Base-by-base conservation (phyloP, 1,139 yeast species). In the Debaryomyces sp. region DNA sequence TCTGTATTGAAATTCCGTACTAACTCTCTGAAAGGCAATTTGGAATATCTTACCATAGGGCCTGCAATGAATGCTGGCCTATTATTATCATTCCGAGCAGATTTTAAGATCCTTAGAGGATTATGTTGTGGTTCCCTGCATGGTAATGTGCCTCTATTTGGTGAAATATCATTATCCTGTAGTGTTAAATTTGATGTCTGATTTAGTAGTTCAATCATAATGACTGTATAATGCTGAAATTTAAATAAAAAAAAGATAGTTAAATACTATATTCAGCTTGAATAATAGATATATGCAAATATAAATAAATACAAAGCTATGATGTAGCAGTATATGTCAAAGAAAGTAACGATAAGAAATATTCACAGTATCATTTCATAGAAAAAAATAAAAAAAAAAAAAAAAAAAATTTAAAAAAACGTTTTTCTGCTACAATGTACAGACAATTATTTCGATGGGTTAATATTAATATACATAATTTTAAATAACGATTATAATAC, bases 11-110 rank as follows among this genome's bases (percentile, higher is more conserved):
- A 91, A 44, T 85, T 84, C 37, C 97, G 77, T 12, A 92, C 81
- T 5, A 89, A 70, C 52, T 89, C 89, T 43, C 99, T 78, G 62
- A 94, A 94, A 4, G 99, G 97, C 38, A 95, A 78, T 66, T 94
- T 94, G 1, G 97, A 90, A 71, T 94, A 94, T 47, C 99, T 75
- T 1, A 94, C 99, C 99, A 94, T 94, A 6, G 99, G 99, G 0
- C 98, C 99, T 0, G 96, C 94, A 13, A 94, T 80, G 51, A 77
- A 80, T 0, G 85, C 94, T 0, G 91, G 89, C 49, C 89, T 70
- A 48, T 50, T 13, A 51, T 55, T 50, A 67, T 64, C 57, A 80
- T 71, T 53, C 52, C 46, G 53, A 33, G 54, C 54, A 9, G 71
- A 67, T 40, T 74, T 69, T 23, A 86, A 71, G 29, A 86, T 80